Conservation (phyloP, 805 yeast species). For the Jamesozyma gamospora region DNA sequence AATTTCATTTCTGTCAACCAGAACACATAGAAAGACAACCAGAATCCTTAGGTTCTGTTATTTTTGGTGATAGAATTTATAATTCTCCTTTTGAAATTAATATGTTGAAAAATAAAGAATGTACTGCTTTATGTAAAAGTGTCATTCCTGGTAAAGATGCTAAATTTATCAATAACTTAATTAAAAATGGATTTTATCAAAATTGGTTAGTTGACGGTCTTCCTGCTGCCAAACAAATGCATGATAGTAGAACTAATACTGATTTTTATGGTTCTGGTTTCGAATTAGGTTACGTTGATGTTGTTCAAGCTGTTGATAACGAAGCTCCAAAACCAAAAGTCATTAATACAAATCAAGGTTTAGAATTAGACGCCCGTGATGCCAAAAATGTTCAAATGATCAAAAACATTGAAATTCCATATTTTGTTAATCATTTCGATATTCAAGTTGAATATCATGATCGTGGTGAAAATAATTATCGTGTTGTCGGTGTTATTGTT, state of each 20-base stretch:
- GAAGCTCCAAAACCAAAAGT: conserved; percentile 1
- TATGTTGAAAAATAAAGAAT: conserved; percentile 64
- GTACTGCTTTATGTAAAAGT: conserved; percentile 56
- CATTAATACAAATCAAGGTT: conserved; percentile 8
- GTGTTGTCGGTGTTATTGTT: conserved; percentile 88
- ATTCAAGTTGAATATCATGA: conserved; percentile 75
- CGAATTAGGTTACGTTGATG: conserved; percentile 62
- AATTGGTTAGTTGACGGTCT: conserved; percentile 94
- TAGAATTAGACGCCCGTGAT: conserved; percentile 12
- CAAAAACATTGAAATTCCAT: conserved; percentile 34
- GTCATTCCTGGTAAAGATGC: conserved; percentile 56
- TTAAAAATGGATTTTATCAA: conserved; percentile 73
- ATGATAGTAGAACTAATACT: conserved; percentile 48
- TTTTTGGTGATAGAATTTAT: conserved; percentile 92
- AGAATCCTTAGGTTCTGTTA: conserved; percentile 84
- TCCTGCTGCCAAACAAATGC: conserved; percentile 68
- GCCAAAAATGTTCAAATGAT: conserved; percentile 11
- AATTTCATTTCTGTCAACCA: conserved; percentile 79
- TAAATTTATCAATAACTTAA: conserved; percentile 64
- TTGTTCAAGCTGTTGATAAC: conserved; percentile 20
- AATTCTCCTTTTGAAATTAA: conserved; percentile 78
- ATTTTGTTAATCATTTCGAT: conserved; percentile 72
- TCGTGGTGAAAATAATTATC: conserved; percentile 52
- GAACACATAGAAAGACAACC: conserved; percentile 47
- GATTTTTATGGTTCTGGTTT: conserved; percentile 74